phyloP scores from a whole-genome alignment of 108 stramenopile genomes.

The Aurantiochytrium sp. region DNA sequence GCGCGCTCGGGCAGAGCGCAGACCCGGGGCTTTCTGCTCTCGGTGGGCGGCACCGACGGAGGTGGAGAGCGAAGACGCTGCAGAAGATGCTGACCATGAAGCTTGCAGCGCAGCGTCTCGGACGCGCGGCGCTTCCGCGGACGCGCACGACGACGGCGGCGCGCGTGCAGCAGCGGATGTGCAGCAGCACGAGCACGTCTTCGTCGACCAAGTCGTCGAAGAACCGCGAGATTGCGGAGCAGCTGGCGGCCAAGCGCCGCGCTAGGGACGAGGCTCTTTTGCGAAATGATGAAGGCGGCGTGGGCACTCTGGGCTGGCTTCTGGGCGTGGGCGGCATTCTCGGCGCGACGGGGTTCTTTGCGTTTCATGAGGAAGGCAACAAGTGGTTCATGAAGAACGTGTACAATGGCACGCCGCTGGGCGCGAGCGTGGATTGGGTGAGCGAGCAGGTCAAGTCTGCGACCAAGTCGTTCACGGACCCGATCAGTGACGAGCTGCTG shows the following conservation, averaged over 20 bases:
- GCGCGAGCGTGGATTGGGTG: slow-evolving; percentile 22
- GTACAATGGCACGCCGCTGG: background rate
- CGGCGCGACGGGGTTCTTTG: background rate
- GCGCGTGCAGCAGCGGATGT: too few relatives aligned
- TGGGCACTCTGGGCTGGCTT: background rate
- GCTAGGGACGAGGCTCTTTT: background rate
- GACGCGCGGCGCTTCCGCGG: too few relatives aligned
- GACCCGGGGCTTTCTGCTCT: too few relatives aligned
- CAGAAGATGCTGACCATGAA: too few relatives aligned
- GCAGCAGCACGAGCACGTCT: background rate
- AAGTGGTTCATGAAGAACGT: background rate
- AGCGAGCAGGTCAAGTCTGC: slow-evolving; percentile 48
- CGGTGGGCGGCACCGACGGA: too few relatives aligned
- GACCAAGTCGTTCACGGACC: slow-evolving; percentile 62
- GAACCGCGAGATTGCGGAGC: background rate
- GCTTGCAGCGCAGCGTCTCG: too few relatives aligned
- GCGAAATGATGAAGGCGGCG: background rate
- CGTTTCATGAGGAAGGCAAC: background rate
- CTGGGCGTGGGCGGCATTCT: background rate
- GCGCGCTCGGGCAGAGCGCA: too few relatives aligned
- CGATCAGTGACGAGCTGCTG: slow-evolving; percentile 74
- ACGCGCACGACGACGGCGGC: too few relatives aligned
- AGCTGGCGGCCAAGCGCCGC: background rate
- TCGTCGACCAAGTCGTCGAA: background rate
- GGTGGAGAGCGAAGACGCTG: too few relatives aligned